These are phyloP conservation scores for Ophiocordyceps unilateralis DNA, from an alignment of 2,329 filamentous ascomycete species.

Conservation along the genomic window DNA sequence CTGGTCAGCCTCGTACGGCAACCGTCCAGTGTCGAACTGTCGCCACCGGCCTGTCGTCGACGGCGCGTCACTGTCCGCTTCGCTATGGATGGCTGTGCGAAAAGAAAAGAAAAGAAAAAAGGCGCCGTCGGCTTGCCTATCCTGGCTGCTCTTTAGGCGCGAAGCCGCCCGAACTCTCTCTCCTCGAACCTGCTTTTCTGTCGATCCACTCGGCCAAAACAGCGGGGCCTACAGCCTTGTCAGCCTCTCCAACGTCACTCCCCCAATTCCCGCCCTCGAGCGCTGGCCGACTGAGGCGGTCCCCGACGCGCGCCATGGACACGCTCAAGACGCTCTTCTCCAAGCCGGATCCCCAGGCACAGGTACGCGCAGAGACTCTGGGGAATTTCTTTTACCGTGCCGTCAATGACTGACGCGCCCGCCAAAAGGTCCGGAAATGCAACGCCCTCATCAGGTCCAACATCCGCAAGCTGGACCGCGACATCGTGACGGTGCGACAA, in stretches of 20 bases:
- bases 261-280: not conserved
- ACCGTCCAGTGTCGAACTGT: no score
- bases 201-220: no score
- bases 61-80: no score
- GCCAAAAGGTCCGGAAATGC: constrained; percentile 73
- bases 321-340: constrained; percentile 71
- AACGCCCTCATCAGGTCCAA: constrained; percentile 79
- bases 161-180: no score
- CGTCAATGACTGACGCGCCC: not conserved
- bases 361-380: constrained; percentile 37
- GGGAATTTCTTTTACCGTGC: no score
- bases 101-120: no score
- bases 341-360: constrained; percentile 81
- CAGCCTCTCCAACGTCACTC: not conserved
- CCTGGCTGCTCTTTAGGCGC: no score
- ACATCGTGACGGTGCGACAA: constrained; percentile 62
- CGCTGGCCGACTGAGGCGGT: not conserved
- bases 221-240: not conserved
- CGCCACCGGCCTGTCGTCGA: no score
- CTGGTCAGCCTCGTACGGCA: no score
- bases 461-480: constrained; percentile 85
- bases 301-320: constrained; percentile 48
- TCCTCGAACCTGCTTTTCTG: no score
- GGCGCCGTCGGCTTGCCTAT: no score
- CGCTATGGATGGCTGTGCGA: no score